Evolutionary conservation across 306 rosid genomes (phyloP).

Genomic region (Vigna angularis): DNA sequence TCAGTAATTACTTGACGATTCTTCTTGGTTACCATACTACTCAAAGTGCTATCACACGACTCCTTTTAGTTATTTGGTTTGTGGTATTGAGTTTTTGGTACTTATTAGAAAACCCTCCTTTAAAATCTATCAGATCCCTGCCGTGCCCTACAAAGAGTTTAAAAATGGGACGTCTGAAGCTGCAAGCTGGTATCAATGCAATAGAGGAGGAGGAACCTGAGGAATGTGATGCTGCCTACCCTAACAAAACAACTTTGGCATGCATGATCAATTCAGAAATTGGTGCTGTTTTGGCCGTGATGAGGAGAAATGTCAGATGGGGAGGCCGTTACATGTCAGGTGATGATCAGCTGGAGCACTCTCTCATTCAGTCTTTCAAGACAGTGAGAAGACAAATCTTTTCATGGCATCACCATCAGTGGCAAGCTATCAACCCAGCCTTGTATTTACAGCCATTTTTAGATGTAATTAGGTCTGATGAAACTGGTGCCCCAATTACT

Average conservation of each 20-base stretch:
- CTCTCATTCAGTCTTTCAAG: constrained; percentile 88
- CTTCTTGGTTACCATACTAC: neutral
- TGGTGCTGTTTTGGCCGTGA: constrained; percentile 93
- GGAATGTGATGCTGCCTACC: constrained; percentile 66
- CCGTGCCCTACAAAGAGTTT: constrained; percentile 27
- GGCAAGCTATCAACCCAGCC: constrained; percentile 87
- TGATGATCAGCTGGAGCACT: constrained; percentile 97
- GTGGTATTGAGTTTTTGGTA: constrained; percentile 24
- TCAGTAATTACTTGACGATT: neutral
- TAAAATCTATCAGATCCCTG: constrained; percentile 38
- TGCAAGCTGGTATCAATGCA: constrained; percentile 75
- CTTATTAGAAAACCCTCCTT: neutral
- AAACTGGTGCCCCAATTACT: constrained; percentile 96
- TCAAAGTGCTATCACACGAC: neutral
- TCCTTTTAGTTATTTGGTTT: constrained; percentile 15
- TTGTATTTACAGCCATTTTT: constrained; percentile 94
- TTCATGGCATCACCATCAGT: constrained; percentile 91
- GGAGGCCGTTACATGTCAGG: constrained; percentile 89
- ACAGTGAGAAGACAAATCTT: constrained; percentile 81
- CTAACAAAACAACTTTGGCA: constrained; percentile 76
- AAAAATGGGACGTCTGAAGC: constrained; percentile 81
- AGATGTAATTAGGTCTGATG: constrained; percentile 93
- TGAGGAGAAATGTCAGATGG: constrained; percentile 98
- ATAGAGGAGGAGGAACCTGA: constrained; percentile 97
- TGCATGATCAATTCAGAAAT: constrained; percentile 97